phyloP scores from a whole-genome alignment of 2,329 filamentous ascomycete species.

The Penicillium palitans region DNA sequence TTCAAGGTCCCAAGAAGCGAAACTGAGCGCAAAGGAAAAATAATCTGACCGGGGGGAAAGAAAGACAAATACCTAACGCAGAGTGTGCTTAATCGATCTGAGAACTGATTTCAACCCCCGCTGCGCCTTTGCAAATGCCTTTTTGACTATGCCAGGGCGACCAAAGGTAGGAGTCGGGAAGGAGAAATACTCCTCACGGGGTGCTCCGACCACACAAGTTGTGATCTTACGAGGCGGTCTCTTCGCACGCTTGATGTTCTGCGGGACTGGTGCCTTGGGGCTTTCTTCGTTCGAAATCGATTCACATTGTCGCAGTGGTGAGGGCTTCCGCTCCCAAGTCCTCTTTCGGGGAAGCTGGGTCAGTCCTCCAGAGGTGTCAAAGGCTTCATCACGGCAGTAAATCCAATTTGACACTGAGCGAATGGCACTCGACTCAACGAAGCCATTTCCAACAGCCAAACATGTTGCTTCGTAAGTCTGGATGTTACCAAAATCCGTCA shows the following conservation, averaged over 20 bases:
- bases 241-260: background rate
- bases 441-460: slow-evolving; percentile 19
- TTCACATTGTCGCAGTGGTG: background rate
- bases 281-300: no score
- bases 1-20: background rate
- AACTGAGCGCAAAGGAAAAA: background rate
- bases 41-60: no score
- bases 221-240: background rate
- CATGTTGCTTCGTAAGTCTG: background rate
- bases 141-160: background rate
- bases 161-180: background rate
- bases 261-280: background rate
- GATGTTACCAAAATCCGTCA: slow-evolving; percentile 13
- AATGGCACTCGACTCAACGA: slow-evolving; percentile 3
- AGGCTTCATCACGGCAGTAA: no score
- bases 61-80: background rate
- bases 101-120: background rate
- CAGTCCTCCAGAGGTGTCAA: no score
- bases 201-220: background rate
- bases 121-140: background rate
- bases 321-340: background rate
- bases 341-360: background rate
- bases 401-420: background rate
- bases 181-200: background rate
- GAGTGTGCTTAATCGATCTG: background rate